These are phyloP conservation scores for Hymenochaete sp. DNA, from an alignment of 1,284 basidiomycete species.

Conservation along the genomic window DNA sequence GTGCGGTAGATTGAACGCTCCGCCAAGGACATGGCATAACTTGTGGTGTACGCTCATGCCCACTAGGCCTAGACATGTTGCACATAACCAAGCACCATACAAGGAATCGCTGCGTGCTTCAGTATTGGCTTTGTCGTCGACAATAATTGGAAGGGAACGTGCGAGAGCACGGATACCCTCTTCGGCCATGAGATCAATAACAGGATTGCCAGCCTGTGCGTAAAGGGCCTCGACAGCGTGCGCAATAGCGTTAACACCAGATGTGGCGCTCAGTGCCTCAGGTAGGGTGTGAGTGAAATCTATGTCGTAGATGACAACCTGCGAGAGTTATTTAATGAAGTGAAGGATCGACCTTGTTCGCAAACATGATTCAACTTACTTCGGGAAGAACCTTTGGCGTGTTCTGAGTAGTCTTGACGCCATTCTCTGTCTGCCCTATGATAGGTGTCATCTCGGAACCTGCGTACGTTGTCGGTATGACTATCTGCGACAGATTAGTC, in stretches of 20 bases:
- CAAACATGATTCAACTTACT: neutral
- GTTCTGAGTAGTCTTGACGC: conserved; percentile 35
- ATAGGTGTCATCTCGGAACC: conserved; percentile 38
- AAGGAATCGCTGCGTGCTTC: conserved; percentile 34
- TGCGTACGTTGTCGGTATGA: conserved; percentile 38
- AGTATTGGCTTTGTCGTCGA: conserved; percentile 25
- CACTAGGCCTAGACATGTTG: conserved; percentile 32
- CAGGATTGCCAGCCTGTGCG: conserved; percentile 33
- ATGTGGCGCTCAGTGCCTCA: conserved; percentile 32
- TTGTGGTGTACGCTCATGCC: conserved; percentile 41
- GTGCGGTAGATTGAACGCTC: conserved; percentile 37
- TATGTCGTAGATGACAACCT: conserved; percentile 39
- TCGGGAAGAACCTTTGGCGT: conserved; percentile 33
- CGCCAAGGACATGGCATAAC: conserved; percentile 38
- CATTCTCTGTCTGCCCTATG: conserved; percentile 37
- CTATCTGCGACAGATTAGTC: conserved; percentile 35
- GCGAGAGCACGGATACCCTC: conserved; percentile 33
- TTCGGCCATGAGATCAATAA: conserved; percentile 34
- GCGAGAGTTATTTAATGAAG: neutral
- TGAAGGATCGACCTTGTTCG: neutral
- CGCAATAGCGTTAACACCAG: conserved; percentile 38
- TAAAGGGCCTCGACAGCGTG: conserved; percentile 38
- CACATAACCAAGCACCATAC: conserved; percentile 37
- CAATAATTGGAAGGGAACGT: conserved; percentile 29
- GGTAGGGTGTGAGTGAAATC: conserved; percentile 37